These are phyloP conservation scores for Kwoniella newhampshirensis DNA, from an alignment of 768 basidiomycete species.

Conservation along the genomic window DNA sequence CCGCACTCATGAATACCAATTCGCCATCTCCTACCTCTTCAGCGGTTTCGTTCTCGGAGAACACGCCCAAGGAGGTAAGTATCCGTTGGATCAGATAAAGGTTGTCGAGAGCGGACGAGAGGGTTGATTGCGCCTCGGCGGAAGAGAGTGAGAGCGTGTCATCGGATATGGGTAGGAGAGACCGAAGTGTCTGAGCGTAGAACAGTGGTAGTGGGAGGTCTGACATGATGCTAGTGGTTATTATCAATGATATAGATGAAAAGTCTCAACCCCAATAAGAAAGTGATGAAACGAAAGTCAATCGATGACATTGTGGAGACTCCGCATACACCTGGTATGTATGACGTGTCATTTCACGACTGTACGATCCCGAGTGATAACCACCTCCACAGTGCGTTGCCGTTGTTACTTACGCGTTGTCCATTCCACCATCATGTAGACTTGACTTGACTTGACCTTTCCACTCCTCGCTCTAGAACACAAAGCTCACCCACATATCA, in stretches of 20 bases:
- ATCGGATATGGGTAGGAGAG: conserved; percentile 45
- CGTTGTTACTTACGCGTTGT: no score
- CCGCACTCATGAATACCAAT: conserved; percentile 50
- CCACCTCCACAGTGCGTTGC: no score
- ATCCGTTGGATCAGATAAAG: conserved; percentile 45
- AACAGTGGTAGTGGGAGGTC: conserved; percentile 47
- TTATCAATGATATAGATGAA: neutral
- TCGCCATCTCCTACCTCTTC: conserved; percentile 51
- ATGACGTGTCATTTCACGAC: no score
- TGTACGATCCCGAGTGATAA: no score
- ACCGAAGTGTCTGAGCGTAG: conserved; percentile 37
- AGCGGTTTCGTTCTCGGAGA: conserved; percentile 51
- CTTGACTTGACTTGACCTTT: neutral
- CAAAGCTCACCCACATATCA: neutral
- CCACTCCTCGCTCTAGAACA: neutral
- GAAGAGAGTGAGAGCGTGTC: conserved; percentile 41
- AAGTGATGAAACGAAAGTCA: neutral
- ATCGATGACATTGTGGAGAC: neutral
- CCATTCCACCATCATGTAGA: neutral
- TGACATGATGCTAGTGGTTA: conserved; percentile 10
- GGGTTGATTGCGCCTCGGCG: conserved; percentile 28
- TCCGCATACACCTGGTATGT: no score
- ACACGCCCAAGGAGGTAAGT: conserved; percentile 49
- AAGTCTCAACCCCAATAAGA: neutral
- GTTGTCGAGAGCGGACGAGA: conserved; percentile 34